These are phyloP conservation scores for Pilasporangium apinafurcum DNA, from an alignment of 352 stramenopile genomes.

Conservation along the genomic window DNA sequence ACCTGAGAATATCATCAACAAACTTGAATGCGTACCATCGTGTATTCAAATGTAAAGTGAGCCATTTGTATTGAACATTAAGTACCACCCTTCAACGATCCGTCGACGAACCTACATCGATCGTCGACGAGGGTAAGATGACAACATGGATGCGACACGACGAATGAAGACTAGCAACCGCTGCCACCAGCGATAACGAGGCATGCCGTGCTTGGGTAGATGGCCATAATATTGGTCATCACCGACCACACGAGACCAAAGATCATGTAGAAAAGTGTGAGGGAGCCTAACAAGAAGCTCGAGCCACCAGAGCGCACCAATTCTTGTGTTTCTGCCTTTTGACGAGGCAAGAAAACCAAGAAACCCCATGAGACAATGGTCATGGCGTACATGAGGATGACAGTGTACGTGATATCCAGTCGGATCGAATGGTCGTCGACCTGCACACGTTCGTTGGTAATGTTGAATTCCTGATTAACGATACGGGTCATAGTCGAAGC, in stretches of 20 bases:
- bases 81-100: too few relatives aligned
- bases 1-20: too few relatives aligned
- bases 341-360: conserved; percentile 16
- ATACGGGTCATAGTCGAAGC: conserved; percentile 20
- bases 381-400: conserved; percentile 24
- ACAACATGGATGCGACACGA: too few relatives aligned
- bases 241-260: conserved; percentile 26
- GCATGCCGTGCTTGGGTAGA: conserved; percentile 27
- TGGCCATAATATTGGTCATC: conserved; percentile 26
- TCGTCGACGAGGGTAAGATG: too few relatives aligned
- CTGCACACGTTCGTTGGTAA: conserved; percentile 25
- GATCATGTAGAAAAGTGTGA: conserved; percentile 14
- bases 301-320: conserved; percentile 16
- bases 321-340: conserved; percentile 23
- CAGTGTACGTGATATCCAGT: conserved; percentile 23
- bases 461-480: conserved; percentile 14
- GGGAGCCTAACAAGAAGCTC: conserved; percentile 12
- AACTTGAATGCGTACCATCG: too few relatives aligned
- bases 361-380: conserved; percentile 16
- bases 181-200: conserved; percentile 24
- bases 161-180: too few relatives aligned
- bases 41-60: too few relatives aligned
- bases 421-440: conserved; percentile 16
- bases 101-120: too few relatives aligned
- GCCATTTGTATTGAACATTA: too few relatives aligned